Evolutionary conservation across 2,329 filamentous ascomycete genomes (phyloP), one percentile per base, ranked within the genome.

Genomic region (Fusarium nisikadoi): DNA sequence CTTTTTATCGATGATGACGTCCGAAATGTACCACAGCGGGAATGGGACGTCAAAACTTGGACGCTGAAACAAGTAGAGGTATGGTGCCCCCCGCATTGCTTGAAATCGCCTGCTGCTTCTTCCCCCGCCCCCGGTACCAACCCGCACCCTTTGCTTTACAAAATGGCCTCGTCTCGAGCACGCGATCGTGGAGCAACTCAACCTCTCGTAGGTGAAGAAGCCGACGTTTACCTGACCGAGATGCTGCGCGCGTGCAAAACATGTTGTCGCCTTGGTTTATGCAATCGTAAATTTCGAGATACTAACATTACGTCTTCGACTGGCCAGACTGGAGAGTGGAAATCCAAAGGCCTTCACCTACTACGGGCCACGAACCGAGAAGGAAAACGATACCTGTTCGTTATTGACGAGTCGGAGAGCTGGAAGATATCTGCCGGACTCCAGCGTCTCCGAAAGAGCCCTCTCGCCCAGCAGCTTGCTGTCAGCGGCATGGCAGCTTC

Each of bases 11-110:
- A 99, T 80, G 96, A 99, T 81, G 96, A 98, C 80, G 89, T 98
- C 57, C 91, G 95, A 47, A 91, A 91, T 69, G 94, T 98, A 20
- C 91, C 94, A n/a, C 94, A 98, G 83, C 91, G 96, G 66, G 96
- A 99, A 83, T 99, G 96, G 96, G 96, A 99, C 81, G 91, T 98
- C 79, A 98, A 98, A 82, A 95, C 95, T 31, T 98, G 96, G 96
- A 97, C 94, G 46, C 89, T 99, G 83, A 98, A 97, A 84, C 85
- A 92, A 73, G 90, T 97, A 81, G 96, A 98, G 88, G 91, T 96
- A 85, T 94, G 92, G 90, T 94, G 92, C 80, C 89, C 90, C 78
- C 87, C 89, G 78, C 89, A 91, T 81, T 89, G 84, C 80, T 84
- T 88, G 80, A 84, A 84, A 79, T 80, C 81, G 74, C 81, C 81